These are phyloP conservation scores for Pugionium dolabratum DNA, from an alignment of 345 rosid species.

Conservation along the genomic window DNA sequence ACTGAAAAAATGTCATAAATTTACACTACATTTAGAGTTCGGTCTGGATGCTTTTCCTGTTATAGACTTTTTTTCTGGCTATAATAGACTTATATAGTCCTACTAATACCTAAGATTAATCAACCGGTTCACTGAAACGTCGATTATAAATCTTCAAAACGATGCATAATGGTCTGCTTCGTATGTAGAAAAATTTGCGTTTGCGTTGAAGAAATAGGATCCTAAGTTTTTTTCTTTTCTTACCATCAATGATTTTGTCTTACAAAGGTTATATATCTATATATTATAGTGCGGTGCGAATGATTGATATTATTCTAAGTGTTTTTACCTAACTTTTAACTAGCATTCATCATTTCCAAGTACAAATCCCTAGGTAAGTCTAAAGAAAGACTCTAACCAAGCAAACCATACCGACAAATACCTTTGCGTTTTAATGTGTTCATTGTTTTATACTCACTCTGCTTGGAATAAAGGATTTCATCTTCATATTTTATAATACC, in stretches of 20 bases:
- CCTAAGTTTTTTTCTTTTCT: conserved; percentile 37
- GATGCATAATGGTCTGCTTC: background rate
- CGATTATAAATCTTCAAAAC: no score
- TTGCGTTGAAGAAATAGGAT: conserved; percentile 28
- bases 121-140: no score
- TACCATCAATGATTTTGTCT: conserved; percentile 35
- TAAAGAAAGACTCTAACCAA: background rate
- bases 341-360: conserved; percentile 30
- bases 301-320: conserved; percentile 35
- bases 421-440: conserved; percentile 1
- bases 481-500: background rate
- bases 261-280: conserved; percentile 20
- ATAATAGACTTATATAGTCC: no score
- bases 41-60: no score
- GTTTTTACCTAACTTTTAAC: conserved; percentile 41
- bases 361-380: conserved; percentile 38
- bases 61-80: no score
- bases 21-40: no score
- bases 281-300: conserved; percentile 37
- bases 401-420: conserved; percentile 35
- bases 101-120: no score
- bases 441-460: conserved; percentile 1
- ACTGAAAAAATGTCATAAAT: no score
- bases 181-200: conserved; percentile 19
- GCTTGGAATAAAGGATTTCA: background rate